These are phyloP conservation scores for Lentinula raphanica DNA, from an alignment of 768 basidiomycete genomes.

Conservation along the genomic window DNA sequence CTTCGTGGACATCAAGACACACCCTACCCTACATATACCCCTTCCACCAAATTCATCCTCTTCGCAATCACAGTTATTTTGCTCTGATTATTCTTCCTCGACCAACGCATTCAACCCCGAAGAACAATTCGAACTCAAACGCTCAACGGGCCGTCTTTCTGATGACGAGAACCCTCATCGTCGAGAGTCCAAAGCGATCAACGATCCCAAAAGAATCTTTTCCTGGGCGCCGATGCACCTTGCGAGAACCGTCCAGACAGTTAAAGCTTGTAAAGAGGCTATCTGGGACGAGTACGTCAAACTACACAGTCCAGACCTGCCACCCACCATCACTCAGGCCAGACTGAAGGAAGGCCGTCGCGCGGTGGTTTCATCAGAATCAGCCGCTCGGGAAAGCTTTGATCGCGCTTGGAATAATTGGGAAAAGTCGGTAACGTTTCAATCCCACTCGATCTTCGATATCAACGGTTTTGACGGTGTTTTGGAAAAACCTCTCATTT, in stretches of 20 bases:
- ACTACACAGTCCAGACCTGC: slow-evolving; percentile 37
- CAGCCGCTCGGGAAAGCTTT: slow-evolving; percentile 52
- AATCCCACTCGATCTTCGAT: background rate
- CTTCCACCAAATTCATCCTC: slow-evolving; percentile 49
- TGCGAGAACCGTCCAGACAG: slow-evolving; percentile 49
- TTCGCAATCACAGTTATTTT: background rate
- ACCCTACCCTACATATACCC: slow-evolving; percentile 42
- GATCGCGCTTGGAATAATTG: slow-evolving; percentile 65
- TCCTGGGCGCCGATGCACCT: slow-evolving; percentile 63
- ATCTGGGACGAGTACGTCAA: slow-evolving; percentile 61
- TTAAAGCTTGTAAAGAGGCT: slow-evolving; percentile 63
- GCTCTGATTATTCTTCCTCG: slow-evolving; percentile 13
- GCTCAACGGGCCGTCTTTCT: slow-evolving; percentile 9
- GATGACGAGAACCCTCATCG: slow-evolving; percentile 13
- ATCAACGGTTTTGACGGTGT: slow-evolving; percentile 4
- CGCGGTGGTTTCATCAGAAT: slow-evolving; percentile 11
- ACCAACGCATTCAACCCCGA: slow-evolving; percentile 23
- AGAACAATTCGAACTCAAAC: slow-evolving; percentile 25
- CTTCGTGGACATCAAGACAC: slow-evolving; percentile 48
- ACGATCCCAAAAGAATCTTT: slow-evolving; percentile 24
- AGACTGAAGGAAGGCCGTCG: slow-evolving; percentile 20
- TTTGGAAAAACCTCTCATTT: slow-evolving; percentile 9
- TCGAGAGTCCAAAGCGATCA: slow-evolving; percentile 13
- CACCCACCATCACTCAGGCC: slow-evolving; percentile 31
- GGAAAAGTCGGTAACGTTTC: slow-evolving; percentile 49